phyloP scores from a whole-genome alignment of 2,329 filamentous ascomycete species.

The Graphiopsis chlorocephala region DNA sequence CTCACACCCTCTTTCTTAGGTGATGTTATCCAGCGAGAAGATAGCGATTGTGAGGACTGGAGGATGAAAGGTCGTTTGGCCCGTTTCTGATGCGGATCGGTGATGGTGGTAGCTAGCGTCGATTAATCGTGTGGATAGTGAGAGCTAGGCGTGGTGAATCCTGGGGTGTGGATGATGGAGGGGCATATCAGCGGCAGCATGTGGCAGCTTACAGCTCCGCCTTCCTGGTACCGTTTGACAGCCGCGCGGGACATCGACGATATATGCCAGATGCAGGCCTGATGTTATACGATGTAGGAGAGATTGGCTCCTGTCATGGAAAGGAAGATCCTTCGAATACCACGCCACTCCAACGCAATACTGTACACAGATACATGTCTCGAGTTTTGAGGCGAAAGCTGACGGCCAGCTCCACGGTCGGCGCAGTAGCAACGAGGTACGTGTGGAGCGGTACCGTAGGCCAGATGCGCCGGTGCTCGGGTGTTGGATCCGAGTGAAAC shows the following conservation, averaged over 20 bases:
- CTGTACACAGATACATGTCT: not conserved
- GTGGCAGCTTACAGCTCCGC: not conserved
- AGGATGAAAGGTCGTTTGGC: not conserved
- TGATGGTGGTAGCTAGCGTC: slow-evolving; percentile 4
- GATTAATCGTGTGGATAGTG: not conserved
- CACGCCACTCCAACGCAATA: not conserved
- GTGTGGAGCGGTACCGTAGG: not conserved
- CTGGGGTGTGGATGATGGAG: slow-evolving; percentile 4
- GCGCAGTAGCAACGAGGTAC: not conserved
- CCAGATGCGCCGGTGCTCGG: slow-evolving; percentile 6
- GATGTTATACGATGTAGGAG: not conserved
- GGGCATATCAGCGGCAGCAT: not conserved
- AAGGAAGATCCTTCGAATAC: no score
- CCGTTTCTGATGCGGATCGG: not conserved
- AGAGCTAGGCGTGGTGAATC: not conserved
- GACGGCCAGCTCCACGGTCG: slow-evolving; percentile 4
- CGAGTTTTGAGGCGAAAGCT: not conserved
- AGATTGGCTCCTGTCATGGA: not conserved
- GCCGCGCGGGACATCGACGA: slow-evolving; percentile 2
- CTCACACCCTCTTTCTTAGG: not conserved
- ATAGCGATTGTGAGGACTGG: not conserved
- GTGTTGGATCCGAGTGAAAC: slow-evolving; percentile 7
- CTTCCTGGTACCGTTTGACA: not conserved
- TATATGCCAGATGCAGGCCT: not conserved
- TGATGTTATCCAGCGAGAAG: not conserved